phyloP scores from a whole-genome alignment of 164 flowering plant genomes.

The Paratinospora sagittata region DNA sequence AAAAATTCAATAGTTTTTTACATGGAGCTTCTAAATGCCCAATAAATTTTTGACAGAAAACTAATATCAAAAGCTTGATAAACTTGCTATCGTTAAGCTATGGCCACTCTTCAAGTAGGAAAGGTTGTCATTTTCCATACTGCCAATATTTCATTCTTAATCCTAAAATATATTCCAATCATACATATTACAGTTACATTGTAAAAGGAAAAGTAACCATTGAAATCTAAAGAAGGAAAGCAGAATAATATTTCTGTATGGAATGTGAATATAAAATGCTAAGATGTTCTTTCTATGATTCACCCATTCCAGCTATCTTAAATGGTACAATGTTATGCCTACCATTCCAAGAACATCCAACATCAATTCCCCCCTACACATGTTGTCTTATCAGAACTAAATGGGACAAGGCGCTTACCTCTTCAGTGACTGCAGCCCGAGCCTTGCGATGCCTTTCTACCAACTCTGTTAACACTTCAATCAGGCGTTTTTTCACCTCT shows the following conservation, averaged over 20 bases:
- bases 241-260: no score
- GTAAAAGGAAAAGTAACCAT: no score
- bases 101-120: neutral
- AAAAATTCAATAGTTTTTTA: neutral
- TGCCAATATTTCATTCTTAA: neutral
- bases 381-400: conserved; percentile 1
- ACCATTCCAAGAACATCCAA: neutral
- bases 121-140: neutral
- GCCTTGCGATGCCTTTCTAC: conserved; percentile 87
- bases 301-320: neutral
- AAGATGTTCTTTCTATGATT: neutral
- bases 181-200: no score
- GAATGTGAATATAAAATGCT: no score
- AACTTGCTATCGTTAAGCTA: no score
- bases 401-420: conserved; percentile 35
- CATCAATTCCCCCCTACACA: neutral
- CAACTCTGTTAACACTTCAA: conserved; percentile 57
- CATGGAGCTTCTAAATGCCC: neutral
- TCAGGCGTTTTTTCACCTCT: conserved; percentile 72
- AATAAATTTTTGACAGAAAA: no score
- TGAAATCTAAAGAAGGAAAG: neutral
- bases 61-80: neutral
- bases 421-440: conserved; percentile 86
- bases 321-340: neutral
- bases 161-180: neutral